Evolutionary conservation across 1,284 basidiomycete species (phyloP), one percentile per base, ranked within the genome.

Genomic region (Rhodofomes roseus): DNA sequence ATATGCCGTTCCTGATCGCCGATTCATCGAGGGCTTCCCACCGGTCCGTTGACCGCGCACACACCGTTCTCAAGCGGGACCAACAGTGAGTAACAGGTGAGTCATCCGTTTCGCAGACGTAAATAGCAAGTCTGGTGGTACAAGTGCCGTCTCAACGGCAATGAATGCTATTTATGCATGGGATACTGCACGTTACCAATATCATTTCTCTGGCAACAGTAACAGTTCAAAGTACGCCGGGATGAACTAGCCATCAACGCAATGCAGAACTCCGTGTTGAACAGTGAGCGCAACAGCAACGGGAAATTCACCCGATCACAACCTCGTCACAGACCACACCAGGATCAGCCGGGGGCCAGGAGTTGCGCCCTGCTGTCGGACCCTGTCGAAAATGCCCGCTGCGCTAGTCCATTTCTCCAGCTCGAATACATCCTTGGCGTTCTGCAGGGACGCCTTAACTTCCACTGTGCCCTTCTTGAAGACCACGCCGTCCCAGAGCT

Each of bases 401-500:
- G 25, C 31, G 20, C n/a, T 9, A 23, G 7, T 9, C 41, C n/a
- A 27, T 0, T 14, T 23, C 25, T 14, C 27, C 14, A 43, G 12
- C n/a, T 39, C 23, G n/a, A 56, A 12, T 2, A 39, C 18, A 20
- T 51, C 48, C 4, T 18, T 12, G 25, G 59, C 39, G 1, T 14
- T 36, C 25, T 41, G 54, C n/a, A 66, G 44, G 1, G 16, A 20
- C n/a, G 72, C 71, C 36, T 75, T 68, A 4, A 77, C 76, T 59
- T 68, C 63, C 12, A 80, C 74, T 1, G 70, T 69, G 12, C 74
- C 76, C 54, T 73, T 69, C 62, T 67, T 65, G 58, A 80, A 80
- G 16, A 80, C 69, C 59, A 70, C 60, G 5, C 72, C 74, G 57
- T 78, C 72, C 80, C 80, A 82, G 48, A 81, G 63, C 56, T 72